Evolutionary conservation across 129 eudicot genomes (phyloP), one percentile per base, ranked within the genome.

Genomic region (Solidago caesia): DNA sequence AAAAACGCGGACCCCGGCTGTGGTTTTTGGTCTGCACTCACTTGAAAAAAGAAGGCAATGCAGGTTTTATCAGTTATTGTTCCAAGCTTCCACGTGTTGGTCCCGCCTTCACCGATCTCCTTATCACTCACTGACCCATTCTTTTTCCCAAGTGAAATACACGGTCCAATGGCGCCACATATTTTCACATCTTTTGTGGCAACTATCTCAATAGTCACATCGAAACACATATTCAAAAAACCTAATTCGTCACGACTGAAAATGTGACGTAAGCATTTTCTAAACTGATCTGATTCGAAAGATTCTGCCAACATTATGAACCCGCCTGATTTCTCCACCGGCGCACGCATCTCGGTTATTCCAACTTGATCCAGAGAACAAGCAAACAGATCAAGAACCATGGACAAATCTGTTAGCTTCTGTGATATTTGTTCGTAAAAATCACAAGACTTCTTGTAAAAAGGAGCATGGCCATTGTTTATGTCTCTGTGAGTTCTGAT

Each of bases 281-380:
- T 84, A 44, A 94, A 94, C 61, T 94, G 97, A 15, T 94, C 94
- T 0, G 99, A 90, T 61, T 88, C 96, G 51, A 94, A 94, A 3
- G 91, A 87, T 70, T 94, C 99, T 5, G 88, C 87, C 46, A 90
- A 10, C 85, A 90, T 88, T 88, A 94, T 84, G 71, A 90, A 84
- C 44, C 99, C 99, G 42, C 96, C 97, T 6, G 99, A 88, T 64
- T 78, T 85, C 75, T 91, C 97, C 49, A 94, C 93, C 5, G 96
- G 82, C 61, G 49, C 81, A 78, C 84, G 89, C 75, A 94, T 76
- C 85, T 94, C 99, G 1, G 96, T 87, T 51, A 91, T 94, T 75
- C 99, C 99, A 47, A 94, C 86, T 89, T 94, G 99, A 81, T 91
- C 99, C 44, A 94, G 86, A 77, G 99, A 91, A 78, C 97, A 94